phyloP scores from a whole-genome alignment of 1,139 yeast genomes.

The Geotrichum cucujoidarum region DNA sequence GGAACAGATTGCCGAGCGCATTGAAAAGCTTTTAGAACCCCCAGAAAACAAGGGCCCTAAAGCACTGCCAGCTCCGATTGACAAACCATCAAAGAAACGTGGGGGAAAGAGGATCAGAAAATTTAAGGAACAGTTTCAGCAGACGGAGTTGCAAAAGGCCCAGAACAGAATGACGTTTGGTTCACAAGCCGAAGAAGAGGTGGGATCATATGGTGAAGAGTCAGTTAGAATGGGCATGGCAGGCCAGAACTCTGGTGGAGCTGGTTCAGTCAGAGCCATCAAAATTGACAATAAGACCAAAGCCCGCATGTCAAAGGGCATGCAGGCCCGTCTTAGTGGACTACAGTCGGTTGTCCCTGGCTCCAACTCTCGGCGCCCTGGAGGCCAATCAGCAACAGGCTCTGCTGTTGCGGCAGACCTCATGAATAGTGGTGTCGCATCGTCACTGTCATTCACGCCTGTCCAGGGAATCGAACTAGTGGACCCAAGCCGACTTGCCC shows the following conservation, averaged over 20 bases:
- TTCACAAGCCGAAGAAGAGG: slow-evolving; percentile 56
- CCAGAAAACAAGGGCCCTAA: slow-evolving; percentile 66
- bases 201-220: slow-evolving; percentile 49
- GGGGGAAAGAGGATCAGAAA: slow-evolving; percentile 82
- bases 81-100: slow-evolving; percentile 70
- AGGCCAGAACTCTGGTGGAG: slow-evolving; percentile 25
- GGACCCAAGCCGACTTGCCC: slow-evolving; percentile 25
- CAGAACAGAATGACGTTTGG: slow-evolving; percentile 86
- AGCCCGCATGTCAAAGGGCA: slow-evolving; percentile 36
- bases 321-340: slow-evolving; percentile 30
- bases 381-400: slow-evolving; percentile 1
- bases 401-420: slow-evolving; percentile 12
- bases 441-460: slow-evolving; percentile 32
- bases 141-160: slow-evolving; percentile 76
- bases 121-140: slow-evolving; percentile 71
- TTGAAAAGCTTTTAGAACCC: slow-evolving; percentile 71
- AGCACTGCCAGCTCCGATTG: slow-evolving; percentile 81
- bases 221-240: slow-evolving; percentile 67
- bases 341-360: slow-evolving; percentile 12
- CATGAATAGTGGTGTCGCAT: slow-evolving; percentile 30
- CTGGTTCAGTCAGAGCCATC: slow-evolving; percentile 37
- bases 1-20: slow-evolving; percentile 54
- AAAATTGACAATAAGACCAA: slow-evolving; percentile 33
- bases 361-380: neutral
- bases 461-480: slow-evolving; percentile 34